These are phyloP conservation scores for Zarea fungicola DNA, from an alignment of 2,329 filamentous ascomycete genomes.

Conservation along the genomic window DNA sequence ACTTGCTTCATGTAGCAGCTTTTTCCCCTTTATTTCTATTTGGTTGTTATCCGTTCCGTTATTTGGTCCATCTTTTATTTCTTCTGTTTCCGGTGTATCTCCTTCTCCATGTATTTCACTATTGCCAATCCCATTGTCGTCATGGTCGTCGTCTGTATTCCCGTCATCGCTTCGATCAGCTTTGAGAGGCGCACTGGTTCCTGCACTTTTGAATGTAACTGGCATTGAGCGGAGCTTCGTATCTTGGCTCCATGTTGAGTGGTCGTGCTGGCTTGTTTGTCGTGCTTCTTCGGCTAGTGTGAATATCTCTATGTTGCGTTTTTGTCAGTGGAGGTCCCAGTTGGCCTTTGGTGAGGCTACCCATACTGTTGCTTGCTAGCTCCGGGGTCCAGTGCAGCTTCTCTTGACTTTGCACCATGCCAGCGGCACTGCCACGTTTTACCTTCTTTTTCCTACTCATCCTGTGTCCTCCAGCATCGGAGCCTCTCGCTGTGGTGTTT, in stretches of 20 bases:
- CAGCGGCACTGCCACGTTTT: too few relatives aligned
- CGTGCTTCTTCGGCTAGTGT: constrained; percentile 21
- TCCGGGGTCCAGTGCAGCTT: too few relatives aligned
- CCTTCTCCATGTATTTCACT: too few relatives aligned
- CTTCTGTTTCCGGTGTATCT: neutral
- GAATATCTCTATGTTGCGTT: constrained; percentile 7
- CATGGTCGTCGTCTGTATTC: constrained; percentile 26
- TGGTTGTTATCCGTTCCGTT: constrained; percentile 19
- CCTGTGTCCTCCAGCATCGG: too few relatives aligned
- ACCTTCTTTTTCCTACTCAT: too few relatives aligned
- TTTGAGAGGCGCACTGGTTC: constrained; percentile 42
- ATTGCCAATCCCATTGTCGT: too few relatives aligned
- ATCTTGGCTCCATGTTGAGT: constrained; percentile 29
- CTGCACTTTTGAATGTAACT: constrained; percentile 50
- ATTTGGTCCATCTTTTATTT: constrained; percentile 16
- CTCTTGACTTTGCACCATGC: too few relatives aligned
- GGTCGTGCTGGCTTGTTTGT: constrained; percentile 17
- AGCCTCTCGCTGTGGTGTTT: too few relatives aligned
- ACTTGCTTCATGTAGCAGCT: neutral
- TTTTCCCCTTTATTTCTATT: neutral
- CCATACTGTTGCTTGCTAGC: too few relatives aligned
- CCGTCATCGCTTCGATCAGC: too few relatives aligned
- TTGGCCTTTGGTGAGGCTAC: too few relatives aligned
- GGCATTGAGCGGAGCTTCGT: constrained; percentile 43
- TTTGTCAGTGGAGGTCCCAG: too few relatives aligned